Conservation (phyloP, 768 basidiomycete genomes). For the Rhodosporidiobolus odoratus region DNA sequence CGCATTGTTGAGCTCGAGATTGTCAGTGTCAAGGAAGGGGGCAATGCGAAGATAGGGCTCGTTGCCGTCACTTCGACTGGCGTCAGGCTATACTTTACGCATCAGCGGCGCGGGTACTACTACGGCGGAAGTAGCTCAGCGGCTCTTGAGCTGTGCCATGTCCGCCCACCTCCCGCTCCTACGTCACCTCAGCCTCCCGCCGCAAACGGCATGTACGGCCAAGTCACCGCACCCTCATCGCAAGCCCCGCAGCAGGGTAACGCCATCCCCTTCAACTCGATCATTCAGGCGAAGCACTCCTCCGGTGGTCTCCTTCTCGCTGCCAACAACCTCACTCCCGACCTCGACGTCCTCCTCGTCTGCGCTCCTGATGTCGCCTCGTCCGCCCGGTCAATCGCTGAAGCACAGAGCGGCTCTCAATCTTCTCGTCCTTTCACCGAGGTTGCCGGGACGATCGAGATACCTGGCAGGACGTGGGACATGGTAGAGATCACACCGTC, state of each 20-base stretch:
- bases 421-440: conserved; percentile 55
- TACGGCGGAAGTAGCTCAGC: conserved; percentile 41
- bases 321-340: conserved; percentile 40
- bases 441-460: conserved; percentile 67
- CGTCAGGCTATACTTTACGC: conserved; percentile 72
- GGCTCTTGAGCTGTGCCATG: conserved; percentile 65
- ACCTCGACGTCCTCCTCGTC: conserved; percentile 42
- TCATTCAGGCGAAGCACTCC: conserved; percentile 31
- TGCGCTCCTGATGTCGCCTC: conserved; percentile 34
- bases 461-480: conserved; percentile 79
- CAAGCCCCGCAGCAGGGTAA: background rate
- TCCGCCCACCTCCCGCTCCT: conserved; percentile 64
- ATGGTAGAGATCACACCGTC: conserved; percentile 53
- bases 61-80: conserved; percentile 77
- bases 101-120: conserved; percentile 42
- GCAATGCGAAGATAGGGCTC: conserved; percentile 58
- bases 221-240: conserved; percentile 5
- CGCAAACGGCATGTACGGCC: conserved; percentile 36
- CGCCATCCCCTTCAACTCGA: conserved; percentile 29
- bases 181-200: conserved; percentile 63
- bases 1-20: conserved; percentile 66
- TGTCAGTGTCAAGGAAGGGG: conserved; percentile 62
- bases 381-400: conserved; percentile 20
- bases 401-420: conserved; percentile 13
- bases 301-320: conserved; percentile 38